Evolutionary conservation across 1,284 basidiomycete genomes (phyloP).

Genomic region (Papiliotrema laurentii): DNA sequence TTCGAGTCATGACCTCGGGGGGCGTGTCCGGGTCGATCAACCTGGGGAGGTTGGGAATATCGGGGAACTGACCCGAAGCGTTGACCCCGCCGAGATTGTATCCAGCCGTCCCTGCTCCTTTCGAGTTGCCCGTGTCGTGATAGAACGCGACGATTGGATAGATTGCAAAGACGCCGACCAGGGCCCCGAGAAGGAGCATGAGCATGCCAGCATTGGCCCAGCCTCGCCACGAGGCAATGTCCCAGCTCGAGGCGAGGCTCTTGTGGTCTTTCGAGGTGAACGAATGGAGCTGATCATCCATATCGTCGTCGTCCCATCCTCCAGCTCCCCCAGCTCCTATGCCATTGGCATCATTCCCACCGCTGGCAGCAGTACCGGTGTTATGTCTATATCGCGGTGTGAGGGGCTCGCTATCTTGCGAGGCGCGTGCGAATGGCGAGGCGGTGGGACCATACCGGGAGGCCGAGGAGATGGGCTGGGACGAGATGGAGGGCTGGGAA

Average conservation of each 20-base stretch:
- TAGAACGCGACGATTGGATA: conserved; percentile 70
- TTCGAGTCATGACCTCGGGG: conserved; percentile 52
- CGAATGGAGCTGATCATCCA: conserved; percentile 60
- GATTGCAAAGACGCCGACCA: conserved; percentile 55
- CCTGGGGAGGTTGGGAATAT: conserved; percentile 35
- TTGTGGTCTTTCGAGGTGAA: conserved; percentile 32
- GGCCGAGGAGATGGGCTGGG: neutral
- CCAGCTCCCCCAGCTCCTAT: neutral
- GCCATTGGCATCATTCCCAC: neutral
- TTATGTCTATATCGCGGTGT: neutral
- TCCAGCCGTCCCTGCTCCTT: conserved; percentile 19
- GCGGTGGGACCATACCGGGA: conserved; percentile 23
- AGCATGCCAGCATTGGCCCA: conserved; percentile 56
- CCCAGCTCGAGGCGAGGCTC: conserved; percentile 47
- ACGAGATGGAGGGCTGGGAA: neutral
- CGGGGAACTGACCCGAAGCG: conserved; percentile 50
- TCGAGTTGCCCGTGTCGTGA: conserved; percentile 15
- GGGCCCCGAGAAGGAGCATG: conserved; percentile 44
- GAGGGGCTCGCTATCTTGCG: neutral
- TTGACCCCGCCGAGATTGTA: conserved; percentile 77
- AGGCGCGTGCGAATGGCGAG: conserved; percentile 4
- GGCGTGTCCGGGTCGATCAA: conserved; percentile 69
- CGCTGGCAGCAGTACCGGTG: neutral
- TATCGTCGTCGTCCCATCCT: conserved; percentile 30
- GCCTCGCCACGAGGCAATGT: conserved; percentile 34